Conservation (phyloP, 1,139 yeast species). For the Arxiozyma telluris region DNA sequence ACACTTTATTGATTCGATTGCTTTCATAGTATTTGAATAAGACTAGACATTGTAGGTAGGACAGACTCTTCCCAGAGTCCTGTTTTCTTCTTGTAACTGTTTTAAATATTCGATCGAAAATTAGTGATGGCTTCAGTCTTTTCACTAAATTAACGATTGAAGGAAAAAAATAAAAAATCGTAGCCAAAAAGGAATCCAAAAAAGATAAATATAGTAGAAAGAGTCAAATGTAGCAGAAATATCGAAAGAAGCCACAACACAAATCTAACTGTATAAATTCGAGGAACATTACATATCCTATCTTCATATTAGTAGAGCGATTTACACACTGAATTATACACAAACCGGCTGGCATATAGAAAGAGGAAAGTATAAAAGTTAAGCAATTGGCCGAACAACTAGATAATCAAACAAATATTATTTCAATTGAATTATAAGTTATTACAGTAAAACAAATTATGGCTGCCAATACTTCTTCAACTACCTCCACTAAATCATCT, state of each 20-base stretch:
- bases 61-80: neutral
- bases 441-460: neutral
- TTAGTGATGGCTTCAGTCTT: neutral
- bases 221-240: neutral
- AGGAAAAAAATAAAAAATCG: too few species aligned
- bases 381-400: neutral
- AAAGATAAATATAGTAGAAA: too few species aligned
- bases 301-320: neutral
- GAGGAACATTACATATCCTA: neutral
- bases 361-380: neutral
- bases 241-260: neutral
- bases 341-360: neutral
- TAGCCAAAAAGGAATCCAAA: neutral
- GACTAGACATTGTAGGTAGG: neutral
- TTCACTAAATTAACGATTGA: neutral
- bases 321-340: neutral
- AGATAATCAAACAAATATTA: neutral
- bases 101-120: neutral
- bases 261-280: neutral
- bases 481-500: constrained; percentile 6
- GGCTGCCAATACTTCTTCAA: constrained; percentile 21
- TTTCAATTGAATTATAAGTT: neutral
- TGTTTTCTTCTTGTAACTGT: neutral
- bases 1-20: neutral
- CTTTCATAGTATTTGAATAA: neutral